Conservation (phyloP, 2,329 filamentous ascomycete genomes). For the Colletotrichum lindemuthianum region DNA sequence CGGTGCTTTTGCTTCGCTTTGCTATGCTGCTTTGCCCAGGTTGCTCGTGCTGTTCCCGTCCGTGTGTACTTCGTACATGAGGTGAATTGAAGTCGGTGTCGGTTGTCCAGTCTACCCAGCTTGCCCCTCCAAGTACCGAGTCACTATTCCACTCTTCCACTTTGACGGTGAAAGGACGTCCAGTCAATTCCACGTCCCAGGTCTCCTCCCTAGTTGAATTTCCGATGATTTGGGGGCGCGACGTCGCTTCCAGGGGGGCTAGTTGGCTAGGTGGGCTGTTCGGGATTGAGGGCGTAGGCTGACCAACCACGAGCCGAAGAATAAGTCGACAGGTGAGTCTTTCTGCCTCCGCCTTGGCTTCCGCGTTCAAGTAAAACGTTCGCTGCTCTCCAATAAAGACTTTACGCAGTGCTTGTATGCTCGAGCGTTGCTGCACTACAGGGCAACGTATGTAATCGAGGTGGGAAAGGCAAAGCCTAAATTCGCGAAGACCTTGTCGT, state of each 20-base stretch:
- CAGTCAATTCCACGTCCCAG: conserved; percentile 10
- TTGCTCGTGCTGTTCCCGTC: not conserved
- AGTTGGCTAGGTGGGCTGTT: conserved; percentile 14
- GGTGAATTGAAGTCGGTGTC: conserved; percentile 27
- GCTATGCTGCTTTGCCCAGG: no score
- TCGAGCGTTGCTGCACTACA: no score
- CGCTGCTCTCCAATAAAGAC: no score
- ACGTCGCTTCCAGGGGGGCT: conserved; percentile 18
- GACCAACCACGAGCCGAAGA: conserved; percentile 24
- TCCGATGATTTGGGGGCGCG: conserved; percentile 34
- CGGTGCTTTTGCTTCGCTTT: no score
- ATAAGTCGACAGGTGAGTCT: conserved; percentile 20
- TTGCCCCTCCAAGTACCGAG: no score
- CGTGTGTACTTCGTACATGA: not conserved
- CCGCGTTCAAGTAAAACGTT: no score
- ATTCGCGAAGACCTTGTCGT: not conserved
- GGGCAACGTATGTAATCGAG: no score
- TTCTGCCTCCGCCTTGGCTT: no score
- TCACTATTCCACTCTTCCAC: no score
- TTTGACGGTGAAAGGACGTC: no score
- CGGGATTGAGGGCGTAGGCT: conserved; percentile 14
- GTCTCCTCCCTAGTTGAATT: conserved; percentile 27
- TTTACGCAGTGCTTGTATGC: no score
- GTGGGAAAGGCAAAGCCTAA: no score
- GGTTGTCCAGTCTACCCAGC: conserved; percentile 27